A percentile compares a stretch with the other conserved stretches of the same genome.
Evolutionary conservation across 768 basidiomycete species (phyloP).

Genomic region (Leccinum subtestaceum): DNA sequence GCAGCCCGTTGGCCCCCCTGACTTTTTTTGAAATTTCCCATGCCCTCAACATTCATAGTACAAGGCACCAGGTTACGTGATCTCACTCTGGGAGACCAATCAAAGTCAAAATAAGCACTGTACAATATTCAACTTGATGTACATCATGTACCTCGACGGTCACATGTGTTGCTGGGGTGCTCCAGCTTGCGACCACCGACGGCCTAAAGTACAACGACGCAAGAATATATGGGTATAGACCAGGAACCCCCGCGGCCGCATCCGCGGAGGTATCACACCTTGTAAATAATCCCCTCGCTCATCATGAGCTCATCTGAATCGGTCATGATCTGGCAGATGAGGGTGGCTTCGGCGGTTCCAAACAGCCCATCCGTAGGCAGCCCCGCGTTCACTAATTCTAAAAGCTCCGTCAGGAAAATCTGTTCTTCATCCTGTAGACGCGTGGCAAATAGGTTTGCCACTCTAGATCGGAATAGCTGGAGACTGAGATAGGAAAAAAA

Average conservation of each 20-base stretch:
- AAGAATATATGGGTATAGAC: neutral
- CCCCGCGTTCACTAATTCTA: slow-evolving; percentile 77
- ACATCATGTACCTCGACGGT: too few relatives aligned
- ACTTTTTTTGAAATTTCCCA: too few relatives aligned
- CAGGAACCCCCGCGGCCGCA: neutral
- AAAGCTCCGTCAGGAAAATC: slow-evolving; percentile 63
- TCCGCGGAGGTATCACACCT: slow-evolving; percentile 46
- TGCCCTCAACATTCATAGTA: too few relatives aligned
- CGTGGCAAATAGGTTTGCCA: slow-evolving; percentile 69
- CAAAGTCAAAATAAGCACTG: too few relatives aligned
- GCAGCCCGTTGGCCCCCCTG: too few relatives aligned
- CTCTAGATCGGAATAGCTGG: slow-evolving; percentile 73
- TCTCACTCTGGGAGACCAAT: too few relatives aligned
- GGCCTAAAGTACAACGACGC: neutral
- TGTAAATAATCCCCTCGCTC: slow-evolving; percentile 84
- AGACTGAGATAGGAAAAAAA: slow-evolving; percentile 25
- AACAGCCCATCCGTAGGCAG: slow-evolving; percentile 67
- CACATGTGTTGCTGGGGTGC: neutral
- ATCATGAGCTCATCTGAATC: slow-evolving; percentile 77
- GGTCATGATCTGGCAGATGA: slow-evolving; percentile 71
- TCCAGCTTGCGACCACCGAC: neutral
- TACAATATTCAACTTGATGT: too few relatives aligned
- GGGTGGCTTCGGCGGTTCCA: slow-evolving; percentile 76
- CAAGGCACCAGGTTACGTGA: too few relatives aligned
- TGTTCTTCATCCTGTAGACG: slow-evolving; percentile 74